Evolutionary conservation across 2,329 filamentous ascomycete species (phyloP).

Genomic region (Fusarium oligoseptatum): DNA sequence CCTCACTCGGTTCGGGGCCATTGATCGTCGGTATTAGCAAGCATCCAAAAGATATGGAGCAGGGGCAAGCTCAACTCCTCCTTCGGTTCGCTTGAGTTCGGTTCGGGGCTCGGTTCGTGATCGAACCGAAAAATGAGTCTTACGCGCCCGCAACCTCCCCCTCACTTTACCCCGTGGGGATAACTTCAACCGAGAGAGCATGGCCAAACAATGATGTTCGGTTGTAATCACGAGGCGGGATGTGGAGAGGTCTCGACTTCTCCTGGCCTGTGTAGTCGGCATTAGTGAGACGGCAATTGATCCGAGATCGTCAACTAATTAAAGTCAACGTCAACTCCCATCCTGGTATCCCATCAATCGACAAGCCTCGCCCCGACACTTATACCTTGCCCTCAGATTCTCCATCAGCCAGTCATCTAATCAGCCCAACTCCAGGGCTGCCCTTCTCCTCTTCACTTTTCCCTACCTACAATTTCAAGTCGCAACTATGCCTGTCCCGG

Average conservation of each 20-base stretch:
- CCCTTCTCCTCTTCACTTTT: too few relatives aligned
- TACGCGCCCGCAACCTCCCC: conserved; percentile 24
- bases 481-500: conserved; percentile 34
- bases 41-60: not conserved
- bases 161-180: conserved; percentile 26
- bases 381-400: not conserved
- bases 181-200: conserved; percentile 15
- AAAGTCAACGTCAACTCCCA: not conserved
- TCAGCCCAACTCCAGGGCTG: not conserved
- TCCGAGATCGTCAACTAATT: not conserved
- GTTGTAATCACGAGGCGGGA: conserved; percentile 5
- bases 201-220: not conserved
- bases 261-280: not conserved
- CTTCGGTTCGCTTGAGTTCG: not conserved
- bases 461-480: not conserved
- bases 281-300: not conserved
- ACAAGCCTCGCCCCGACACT: not conserved
- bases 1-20: not conserved
- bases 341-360: not conserved
- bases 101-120: not conserved
- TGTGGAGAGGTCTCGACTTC: conserved; percentile 1
- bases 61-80: not conserved
- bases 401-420: not conserved
- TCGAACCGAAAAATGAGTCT: conserved; percentile 9
- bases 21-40: not conserved